phyloP scores from a whole-genome alignment of 768 basidiomycete species.

The Pleurotus sapidus region DNA sequence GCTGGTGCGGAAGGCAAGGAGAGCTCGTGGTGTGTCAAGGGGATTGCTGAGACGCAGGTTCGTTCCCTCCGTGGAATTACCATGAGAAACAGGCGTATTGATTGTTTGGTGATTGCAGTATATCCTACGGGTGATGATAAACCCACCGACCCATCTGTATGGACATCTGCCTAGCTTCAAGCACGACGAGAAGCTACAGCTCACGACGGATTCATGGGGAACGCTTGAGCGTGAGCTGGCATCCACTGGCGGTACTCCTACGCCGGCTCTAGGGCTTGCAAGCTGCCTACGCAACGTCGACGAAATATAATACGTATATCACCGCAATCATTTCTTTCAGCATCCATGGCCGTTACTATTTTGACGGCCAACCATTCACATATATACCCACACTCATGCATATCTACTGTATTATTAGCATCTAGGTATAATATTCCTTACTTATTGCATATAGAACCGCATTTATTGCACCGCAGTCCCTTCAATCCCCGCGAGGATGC shows the following conservation, averaged over 20 bases:
- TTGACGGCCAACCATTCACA: too few relatives aligned
- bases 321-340: too few relatives aligned
- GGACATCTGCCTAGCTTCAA: slow-evolving; percentile 31
- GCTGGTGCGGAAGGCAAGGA: slow-evolving; percentile 36
- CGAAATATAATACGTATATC: neutral
- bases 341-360: too few relatives aligned
- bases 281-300: slow-evolving; percentile 10
- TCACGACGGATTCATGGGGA: slow-evolving; percentile 40
- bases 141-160: slow-evolving; percentile 24
- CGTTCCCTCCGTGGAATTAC: neutral
- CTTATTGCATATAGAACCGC: too few relatives aligned
- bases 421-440: too few relatives aligned
- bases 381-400: too few relatives aligned
- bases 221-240: slow-evolving; percentile 32
- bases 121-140: slow-evolving; percentile 30
- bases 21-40: slow-evolving; percentile 31
- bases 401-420: too few relatives aligned
- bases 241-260: slow-evolving; percentile 31
- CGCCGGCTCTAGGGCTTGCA: slow-evolving; percentile 37
- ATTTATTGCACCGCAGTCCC: too few relatives aligned
- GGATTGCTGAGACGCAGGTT: slow-evolving; percentile 27
- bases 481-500: too few relatives aligned
- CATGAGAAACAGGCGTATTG: neutral
- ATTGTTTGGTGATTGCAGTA: slow-evolving; percentile 24
- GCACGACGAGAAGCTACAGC: slow-evolving; percentile 30